These are phyloP conservation scores for Pseudocercospora musae DNA, from an alignment of 2,329 filamentous ascomycete species.

Conservation along the genomic window DNA sequence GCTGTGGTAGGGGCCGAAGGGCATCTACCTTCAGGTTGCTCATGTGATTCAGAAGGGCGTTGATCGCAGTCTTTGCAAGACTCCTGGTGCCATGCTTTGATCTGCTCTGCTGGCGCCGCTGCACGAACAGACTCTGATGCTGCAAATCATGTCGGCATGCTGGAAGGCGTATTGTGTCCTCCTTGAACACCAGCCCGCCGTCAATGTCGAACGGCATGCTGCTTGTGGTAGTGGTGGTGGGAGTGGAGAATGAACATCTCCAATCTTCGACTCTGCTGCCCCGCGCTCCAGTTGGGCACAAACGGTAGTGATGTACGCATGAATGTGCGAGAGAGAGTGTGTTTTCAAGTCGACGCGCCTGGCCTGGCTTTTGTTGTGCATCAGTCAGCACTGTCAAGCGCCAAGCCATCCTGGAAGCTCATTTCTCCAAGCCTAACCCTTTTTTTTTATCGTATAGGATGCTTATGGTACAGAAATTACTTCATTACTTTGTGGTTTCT, in stretches of 20 bases:
- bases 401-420: too few relatives aligned
- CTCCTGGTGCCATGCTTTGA: slow-evolving; percentile 3
- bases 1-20: slow-evolving; percentile 14
- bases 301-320: too few relatives aligned
- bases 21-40: slow-evolving; percentile 12
- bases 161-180: slow-evolving; percentile 3
- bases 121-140: neutral
- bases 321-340: neutral
- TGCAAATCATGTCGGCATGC: neutral
- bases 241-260: neutral
- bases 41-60: slow-evolving; percentile 17
- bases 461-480: too few relatives aligned
- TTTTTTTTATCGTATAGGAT: too few relatives aligned
- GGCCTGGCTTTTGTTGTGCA: too few relatives aligned
- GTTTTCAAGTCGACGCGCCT: neutral
- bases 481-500: too few relatives aligned
- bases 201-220: slow-evolving; percentile 20
- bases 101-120: neutral
- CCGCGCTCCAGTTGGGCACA: too few relatives aligned
- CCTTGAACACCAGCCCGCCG: slow-evolving; percentile 22
- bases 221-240: neutral
- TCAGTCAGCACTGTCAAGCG: too few relatives aligned
- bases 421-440: too few relatives aligned
- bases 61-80: slow-evolving; percentile 15
- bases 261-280: neutral